These are phyloP conservation scores for Ogataea populi-albae DNA, from an alignment of 805 yeast genomes.

Conservation along the genomic window DNA sequence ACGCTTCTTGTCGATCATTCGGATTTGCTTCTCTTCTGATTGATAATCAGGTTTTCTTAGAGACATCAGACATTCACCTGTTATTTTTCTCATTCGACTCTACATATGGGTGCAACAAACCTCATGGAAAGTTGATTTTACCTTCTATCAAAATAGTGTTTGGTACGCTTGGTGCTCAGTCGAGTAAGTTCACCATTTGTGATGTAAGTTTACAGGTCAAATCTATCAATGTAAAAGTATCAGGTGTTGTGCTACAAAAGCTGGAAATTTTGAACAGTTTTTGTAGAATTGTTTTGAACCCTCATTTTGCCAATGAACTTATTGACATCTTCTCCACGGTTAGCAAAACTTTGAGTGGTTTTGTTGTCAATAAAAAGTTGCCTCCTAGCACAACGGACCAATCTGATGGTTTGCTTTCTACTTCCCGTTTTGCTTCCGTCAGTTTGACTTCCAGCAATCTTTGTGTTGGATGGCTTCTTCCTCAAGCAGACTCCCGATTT, in stretches of 20 bases:
- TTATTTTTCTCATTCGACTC: constrained; percentile 18
- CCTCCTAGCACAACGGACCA: constrained; percentile 1
- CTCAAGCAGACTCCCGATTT: constrained; percentile 34
- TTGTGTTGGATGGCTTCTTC: constrained; percentile 78
- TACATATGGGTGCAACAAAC: constrained; percentile 15
- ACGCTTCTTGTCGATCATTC: constrained; percentile 8
- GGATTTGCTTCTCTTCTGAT: constrained; percentile 13
- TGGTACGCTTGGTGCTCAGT: constrained; percentile 33
- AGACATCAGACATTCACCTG: constrained; percentile 10
- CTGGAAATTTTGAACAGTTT: constrained; percentile 58
- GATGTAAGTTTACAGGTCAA: constrained; percentile 47
- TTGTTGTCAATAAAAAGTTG: constrained; percentile 3
- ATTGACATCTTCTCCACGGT: constrained; percentile 19
- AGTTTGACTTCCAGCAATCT: constrained; percentile 61
- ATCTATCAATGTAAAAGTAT: constrained; percentile 38
- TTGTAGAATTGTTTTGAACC: constrained; percentile 56
- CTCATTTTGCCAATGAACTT: constrained; percentile 34
- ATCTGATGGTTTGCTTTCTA: constrained; percentile 15
- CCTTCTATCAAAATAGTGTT: constrained; percentile 42
- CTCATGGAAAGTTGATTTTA: constrained; percentile 38
- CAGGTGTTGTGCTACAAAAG: constrained; percentile 34
- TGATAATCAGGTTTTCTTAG: constrained; percentile 16
- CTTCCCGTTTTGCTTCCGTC: constrained; percentile 44
- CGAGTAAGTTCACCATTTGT: constrained; percentile 39
- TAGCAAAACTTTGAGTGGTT: constrained; percentile 6